Conservation (phyloP, 306 rosid genomes). For the Spatholobus suberectus region DNA sequence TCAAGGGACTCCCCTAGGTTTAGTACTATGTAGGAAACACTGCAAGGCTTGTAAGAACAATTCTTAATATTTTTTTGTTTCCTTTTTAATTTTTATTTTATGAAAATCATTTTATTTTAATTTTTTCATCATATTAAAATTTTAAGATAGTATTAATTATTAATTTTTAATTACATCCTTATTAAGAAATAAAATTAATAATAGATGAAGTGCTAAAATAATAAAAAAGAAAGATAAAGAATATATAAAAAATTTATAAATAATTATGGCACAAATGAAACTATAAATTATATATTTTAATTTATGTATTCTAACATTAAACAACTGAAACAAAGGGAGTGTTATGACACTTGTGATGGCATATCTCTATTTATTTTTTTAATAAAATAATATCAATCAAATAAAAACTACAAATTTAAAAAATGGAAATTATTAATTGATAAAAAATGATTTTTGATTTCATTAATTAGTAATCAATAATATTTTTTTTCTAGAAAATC, state of each 20-base stretch:
- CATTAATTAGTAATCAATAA: background rate
- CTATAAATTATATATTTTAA: background rate
- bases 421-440: background rate
- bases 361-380: background rate
- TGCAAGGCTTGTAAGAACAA: too few relatives aligned
- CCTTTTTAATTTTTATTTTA: too few relatives aligned
- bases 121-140: background rate
- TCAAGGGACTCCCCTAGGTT: too few relatives aligned
- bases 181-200: too few relatives aligned
- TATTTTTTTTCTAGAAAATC: background rate
- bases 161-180: background rate
- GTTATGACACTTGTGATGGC: background rate
- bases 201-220: background rate
- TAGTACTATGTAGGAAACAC: too few relatives aligned
- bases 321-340: background rate
- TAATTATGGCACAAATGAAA: background rate
- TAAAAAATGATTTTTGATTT: background rate
- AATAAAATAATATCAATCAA: background rate
- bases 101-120: background rate
- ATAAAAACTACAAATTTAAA: background rate
- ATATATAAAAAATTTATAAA: background rate
- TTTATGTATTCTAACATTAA: background rate
- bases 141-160: too few relatives aligned
- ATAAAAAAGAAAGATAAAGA: background rate
- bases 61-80: too few relatives aligned